Percentiles rank a stretch among this genome's conserved stretches.
These are phyloP conservation scores for Linum trigynum DNA, from an alignment of 345 rosid genomes.

Conservation along the genomic window DNA sequence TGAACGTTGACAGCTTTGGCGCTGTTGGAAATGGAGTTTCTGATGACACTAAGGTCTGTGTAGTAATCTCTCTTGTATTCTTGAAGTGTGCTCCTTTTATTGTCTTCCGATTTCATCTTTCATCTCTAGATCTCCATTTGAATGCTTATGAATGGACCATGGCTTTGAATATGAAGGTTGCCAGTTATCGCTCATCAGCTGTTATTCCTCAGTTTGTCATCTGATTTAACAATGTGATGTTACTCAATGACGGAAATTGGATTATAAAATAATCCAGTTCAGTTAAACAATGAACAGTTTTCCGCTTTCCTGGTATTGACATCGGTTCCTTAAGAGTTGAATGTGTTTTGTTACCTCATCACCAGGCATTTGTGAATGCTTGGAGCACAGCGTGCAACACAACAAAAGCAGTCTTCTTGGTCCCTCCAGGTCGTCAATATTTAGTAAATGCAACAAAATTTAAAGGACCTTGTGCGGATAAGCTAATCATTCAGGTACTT, in stretches of 20 bases:
- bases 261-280: too few species aligned
- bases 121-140: background rate
- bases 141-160: background rate
- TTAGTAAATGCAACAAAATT: conserved; percentile 78
- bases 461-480: conserved; percentile 76
- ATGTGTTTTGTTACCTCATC: background rate
- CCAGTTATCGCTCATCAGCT: too few species aligned
- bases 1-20: conserved; percentile 88
- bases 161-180: too few species aligned
- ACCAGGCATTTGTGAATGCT: conserved; percentile 62
- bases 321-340: background rate
- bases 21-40: conserved; percentile 84
- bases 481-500: conserved; percentile 63
- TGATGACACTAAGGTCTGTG: conserved; percentile 82
- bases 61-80: conserved; percentile 2
- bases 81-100: background rate
- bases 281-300: background rate
- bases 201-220: too few species aligned
- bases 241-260: too few species aligned
- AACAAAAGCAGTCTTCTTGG: conserved; percentile 55
- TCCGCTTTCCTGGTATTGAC: background rate
- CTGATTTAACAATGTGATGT: too few species aligned
- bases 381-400: conserved; percentile 73
- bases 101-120: background rate
- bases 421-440: conserved; percentile 61